Evolutionary conservation across 805 yeast genomes (phyloP), one percentile per base, ranked within the genome.

Genomic region (Teunomyces tritomae): DNA sequence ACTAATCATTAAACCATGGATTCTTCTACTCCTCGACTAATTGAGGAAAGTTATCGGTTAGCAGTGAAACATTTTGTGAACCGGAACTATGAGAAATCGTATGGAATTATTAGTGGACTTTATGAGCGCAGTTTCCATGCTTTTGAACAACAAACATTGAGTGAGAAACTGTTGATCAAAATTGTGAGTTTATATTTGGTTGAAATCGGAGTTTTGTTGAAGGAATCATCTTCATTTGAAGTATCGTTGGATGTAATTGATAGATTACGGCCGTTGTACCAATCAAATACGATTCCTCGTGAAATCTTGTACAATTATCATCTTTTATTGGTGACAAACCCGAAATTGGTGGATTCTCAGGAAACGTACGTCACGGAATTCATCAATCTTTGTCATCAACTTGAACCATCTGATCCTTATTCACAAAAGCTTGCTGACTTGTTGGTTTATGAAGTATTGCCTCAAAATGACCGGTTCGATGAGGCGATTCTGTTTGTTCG

Each of bases 21-120:
- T 13, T n/a, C 27, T 17, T 28, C 43, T 24, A 39, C 43, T 11
- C 28, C 34, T 13, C 17, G 24, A 29, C 37, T 43, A 8, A 47
- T 49, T 8, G 49, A 48, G 17, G 50, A 41, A 43, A 48, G 47
- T 32, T 73, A 70, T 49, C 59, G 64, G 44, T 51, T 71, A 41
- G 67, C 77, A 2, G 56, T 69, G 49, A 73, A 73, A 54, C 59
- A 58, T 43, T 73, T 73, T 55, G 61, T 68, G 56, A 71, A 70
- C 52, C 70, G 65, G 55, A 63, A 69, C 51, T 62, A 71, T 36
- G 58, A 51, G 4, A 59, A 62, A 43, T 71, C 76, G 8, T 71
- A 57, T 46, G 60, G 48, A 16, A 51, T 70, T 8, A 51, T 61
- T 17, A 51, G 51, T 40, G 50, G 56, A 37, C 51, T 67, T 28